A percentile compares a stretch with the other conserved stretches of the same genome.
phyloP scores from a whole-genome alignment of 345 rosid species.

The Ricinus communis region DNA sequence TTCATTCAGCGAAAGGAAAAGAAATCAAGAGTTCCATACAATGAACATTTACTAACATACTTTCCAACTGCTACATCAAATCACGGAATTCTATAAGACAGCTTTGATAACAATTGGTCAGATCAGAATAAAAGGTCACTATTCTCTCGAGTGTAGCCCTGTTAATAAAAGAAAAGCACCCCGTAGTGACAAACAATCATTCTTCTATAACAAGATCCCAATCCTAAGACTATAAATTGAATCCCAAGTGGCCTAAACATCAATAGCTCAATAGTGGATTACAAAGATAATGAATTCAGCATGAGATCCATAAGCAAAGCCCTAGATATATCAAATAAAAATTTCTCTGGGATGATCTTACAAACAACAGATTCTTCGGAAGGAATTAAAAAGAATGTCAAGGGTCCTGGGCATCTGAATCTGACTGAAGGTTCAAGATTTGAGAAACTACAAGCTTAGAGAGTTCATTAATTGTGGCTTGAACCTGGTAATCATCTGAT shows the following conservation, averaged over 20 bases:
- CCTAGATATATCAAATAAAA: background rate
- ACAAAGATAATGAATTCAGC: background rate
- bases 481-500: slow-evolving; percentile 68
- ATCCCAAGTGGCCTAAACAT: background rate
- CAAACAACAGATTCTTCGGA: slow-evolving; percentile 14
- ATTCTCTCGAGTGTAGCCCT: background rate
- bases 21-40: too few relatives aligned
- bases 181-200: background rate
- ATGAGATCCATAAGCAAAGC: background rate
- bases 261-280: background rate
- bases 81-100: background rate
- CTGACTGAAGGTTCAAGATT: slow-evolving; percentile 69
- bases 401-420: slow-evolving; percentile 59
- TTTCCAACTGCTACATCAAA: background rate
- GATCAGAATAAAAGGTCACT: background rate
- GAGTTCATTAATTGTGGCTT: slow-evolving; percentile 76
- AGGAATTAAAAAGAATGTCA: slow-evolving; percentile 26
- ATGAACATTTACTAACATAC: background rate
- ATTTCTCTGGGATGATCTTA: slow-evolving; percentile 18
- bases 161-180: background rate
- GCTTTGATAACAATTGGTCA: background rate
- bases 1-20: background rate
- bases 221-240: background rate
- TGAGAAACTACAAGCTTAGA: slow-evolving; percentile 82
- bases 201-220: background rate